Evolutionary conservation across 768 basidiomycete genomes (phyloP).

Genomic region (Russula sp.): DNA sequence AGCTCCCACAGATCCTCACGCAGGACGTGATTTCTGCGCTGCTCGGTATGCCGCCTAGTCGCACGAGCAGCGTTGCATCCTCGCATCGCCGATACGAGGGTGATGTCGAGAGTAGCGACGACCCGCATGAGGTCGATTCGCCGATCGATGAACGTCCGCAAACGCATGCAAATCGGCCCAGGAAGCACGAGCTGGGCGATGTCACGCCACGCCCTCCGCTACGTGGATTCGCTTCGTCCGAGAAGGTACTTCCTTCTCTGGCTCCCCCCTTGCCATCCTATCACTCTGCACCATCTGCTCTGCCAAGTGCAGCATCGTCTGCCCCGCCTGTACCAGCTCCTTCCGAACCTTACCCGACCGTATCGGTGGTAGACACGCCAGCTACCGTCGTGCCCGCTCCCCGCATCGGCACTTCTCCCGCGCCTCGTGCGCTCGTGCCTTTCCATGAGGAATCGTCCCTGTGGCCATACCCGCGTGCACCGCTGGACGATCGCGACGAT

Average conservation of each 20-base stretch:
- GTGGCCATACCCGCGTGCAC: constrained; percentile 64
- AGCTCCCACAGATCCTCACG: constrained; percentile 63
- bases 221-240: constrained; percentile 23
- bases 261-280: constrained; percentile 18
- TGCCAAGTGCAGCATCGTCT: constrained; percentile 17
- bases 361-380: neutral
- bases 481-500: constrained; percentile 50
- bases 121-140: constrained; percentile 30
- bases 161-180: constrained; percentile 7
- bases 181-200: constrained; percentile 40
- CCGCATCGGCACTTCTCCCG: constrained; percentile 9
- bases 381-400: constrained; percentile 1
- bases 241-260: constrained; percentile 14
- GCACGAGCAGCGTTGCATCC: constrained; percentile 38
- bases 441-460: constrained; percentile 64
- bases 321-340: neutral
- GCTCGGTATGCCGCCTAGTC: constrained; percentile 50
- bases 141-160: constrained; percentile 27
- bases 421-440: constrained; percentile 46
- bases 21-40: constrained; percentile 67
- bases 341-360: neutral
- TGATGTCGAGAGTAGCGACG: constrained; percentile 39
- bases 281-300: constrained; percentile 20
- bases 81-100: constrained; percentile 39
- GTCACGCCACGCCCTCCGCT: constrained; percentile 59